These are phyloP conservation scores for Solanum virginianum DNA, from an alignment of 257 asterid genomes.

Conservation along the genomic window DNA sequence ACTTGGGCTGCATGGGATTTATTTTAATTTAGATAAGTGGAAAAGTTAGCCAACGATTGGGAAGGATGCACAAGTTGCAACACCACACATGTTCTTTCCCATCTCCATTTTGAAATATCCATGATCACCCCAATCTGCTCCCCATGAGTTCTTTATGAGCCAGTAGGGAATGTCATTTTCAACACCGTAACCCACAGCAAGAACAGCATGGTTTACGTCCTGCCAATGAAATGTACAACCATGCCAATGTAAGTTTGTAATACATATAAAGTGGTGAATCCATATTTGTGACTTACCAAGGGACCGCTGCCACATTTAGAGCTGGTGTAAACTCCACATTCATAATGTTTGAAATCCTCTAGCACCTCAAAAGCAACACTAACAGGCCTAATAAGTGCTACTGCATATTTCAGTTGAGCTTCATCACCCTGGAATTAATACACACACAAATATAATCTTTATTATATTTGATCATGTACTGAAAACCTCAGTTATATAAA, in stretches of 20 bases:
- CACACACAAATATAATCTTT: too few species aligned
- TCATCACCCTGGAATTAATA: conserved; percentile 96
- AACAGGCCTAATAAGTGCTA: conserved; percentile 67
- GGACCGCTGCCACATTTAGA: conserved; percentile 51
- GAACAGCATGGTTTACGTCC: conserved; percentile 97
- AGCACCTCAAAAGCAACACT: conserved; percentile 87
- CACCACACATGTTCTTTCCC: conserved; percentile 98
- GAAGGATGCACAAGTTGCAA: conserved; percentile 71
- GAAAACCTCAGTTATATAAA: too few species aligned
- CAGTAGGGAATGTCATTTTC: conserved; percentile 75
- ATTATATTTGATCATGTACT: too few species aligned
- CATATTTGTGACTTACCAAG: too few species aligned
- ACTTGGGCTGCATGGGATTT: too few species aligned
- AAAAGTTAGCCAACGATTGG: conserved; percentile 36
- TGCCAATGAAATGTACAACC: conserved; percentile 19
- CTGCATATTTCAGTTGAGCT: conserved; percentile 80
- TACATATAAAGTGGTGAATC: too few species aligned
- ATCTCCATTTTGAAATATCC: conserved; percentile 95
- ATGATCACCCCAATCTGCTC: conserved; percentile 79
- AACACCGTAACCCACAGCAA: conserved; percentile 91
- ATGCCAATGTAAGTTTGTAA: too few species aligned
- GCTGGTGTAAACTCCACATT: conserved; percentile 67
- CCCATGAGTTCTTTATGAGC: conserved; percentile 98
- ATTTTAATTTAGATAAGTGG: too few species aligned
- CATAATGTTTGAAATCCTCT: conserved; percentile 37